Evolutionary conservation across 1,284 basidiomycete genomes (phyloP).

Genomic region (Anthracocystis panici-leucophaei): DNA sequence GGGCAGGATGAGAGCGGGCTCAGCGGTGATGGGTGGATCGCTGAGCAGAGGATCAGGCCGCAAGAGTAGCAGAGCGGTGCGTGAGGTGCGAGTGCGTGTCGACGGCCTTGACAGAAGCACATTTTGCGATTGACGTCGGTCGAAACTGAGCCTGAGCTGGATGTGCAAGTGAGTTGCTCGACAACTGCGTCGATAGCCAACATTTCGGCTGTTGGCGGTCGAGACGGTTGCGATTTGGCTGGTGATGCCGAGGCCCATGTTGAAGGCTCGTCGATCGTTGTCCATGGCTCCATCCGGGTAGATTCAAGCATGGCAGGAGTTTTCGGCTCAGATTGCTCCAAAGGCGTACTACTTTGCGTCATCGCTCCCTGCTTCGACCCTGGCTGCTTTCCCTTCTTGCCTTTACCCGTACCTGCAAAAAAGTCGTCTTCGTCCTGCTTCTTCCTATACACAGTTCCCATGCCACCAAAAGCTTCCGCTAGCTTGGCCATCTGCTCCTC

Average conservation of each 20-base stretch:
- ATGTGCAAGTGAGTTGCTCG: constrained; percentile 36
- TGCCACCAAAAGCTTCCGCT: constrained; percentile 41
- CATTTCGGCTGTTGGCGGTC: constrained; percentile 47
- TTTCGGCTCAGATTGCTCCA: neutral
- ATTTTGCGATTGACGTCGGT: constrained; percentile 15
- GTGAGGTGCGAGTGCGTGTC: constrained; percentile 38
- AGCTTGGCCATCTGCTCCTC: constrained; percentile 42
- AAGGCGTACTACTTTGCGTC: neutral
- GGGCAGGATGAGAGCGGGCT: constrained; percentile 39
- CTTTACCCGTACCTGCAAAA: constrained; percentile 34
- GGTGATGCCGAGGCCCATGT: constrained; percentile 3
- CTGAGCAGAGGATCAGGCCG: constrained; percentile 45
- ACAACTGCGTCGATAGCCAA: constrained; percentile 46
- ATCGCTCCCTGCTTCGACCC: neutral
- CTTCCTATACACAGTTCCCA: constrained; percentile 47
- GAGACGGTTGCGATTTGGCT: constrained; percentile 20
- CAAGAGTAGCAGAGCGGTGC: constrained; percentile 50
- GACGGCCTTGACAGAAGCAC: constrained; percentile 51
- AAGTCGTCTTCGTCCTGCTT: constrained; percentile 41
- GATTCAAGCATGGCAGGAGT: neutral
- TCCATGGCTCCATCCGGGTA: neutral
- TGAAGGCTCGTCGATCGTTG: constrained; percentile 3
- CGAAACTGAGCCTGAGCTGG: neutral
- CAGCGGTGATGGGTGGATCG: constrained; percentile 37
- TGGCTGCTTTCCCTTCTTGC: constrained; percentile 27